Conservation (phyloP, 306 rosid species). For the Cicer pinnatifidum region DNA sequence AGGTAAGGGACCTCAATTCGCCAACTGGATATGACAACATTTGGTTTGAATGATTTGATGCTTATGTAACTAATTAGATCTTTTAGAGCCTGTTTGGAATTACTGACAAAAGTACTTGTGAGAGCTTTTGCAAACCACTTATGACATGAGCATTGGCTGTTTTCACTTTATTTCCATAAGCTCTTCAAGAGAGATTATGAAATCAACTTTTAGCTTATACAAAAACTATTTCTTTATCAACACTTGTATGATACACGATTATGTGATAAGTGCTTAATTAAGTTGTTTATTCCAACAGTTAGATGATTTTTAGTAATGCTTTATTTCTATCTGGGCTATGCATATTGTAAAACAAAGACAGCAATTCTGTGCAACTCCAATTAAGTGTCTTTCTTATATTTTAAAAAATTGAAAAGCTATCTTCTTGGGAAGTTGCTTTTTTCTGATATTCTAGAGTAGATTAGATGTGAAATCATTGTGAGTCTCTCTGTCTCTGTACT, state of each 20-base stretch:
- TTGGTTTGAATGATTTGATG: neutral
- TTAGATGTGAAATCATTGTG: conserved; percentile 11
- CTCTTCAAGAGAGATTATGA: neutral
- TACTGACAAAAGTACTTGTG: neutral
- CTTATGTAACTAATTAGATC: neutral
- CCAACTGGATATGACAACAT: neutral
- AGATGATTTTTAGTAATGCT: no score
- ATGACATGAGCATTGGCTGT: neutral
- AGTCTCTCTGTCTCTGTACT: neutral
- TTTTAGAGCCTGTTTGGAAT: neutral
- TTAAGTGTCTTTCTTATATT: conserved; percentile 28
- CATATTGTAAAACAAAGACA: neutral
- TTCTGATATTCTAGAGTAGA: conserved; percentile 3
- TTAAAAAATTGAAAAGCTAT: neutral
- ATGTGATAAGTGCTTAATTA: neutral
- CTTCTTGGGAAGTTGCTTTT: conserved; percentile 25
- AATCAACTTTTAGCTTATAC: neutral
- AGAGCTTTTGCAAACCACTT: neutral
- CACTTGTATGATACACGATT: neutral
- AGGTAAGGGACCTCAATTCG: conserved; percentile 55
- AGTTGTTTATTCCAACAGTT: neutral
- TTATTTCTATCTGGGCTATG: neutral
- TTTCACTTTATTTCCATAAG: neutral
- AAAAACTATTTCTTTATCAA: neutral
- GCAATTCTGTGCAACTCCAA: neutral